Evolutionary conservation across 1,139 yeast genomes (phyloP).

Genomic region (Zhuliangozyma blackwelliae): DNA sequence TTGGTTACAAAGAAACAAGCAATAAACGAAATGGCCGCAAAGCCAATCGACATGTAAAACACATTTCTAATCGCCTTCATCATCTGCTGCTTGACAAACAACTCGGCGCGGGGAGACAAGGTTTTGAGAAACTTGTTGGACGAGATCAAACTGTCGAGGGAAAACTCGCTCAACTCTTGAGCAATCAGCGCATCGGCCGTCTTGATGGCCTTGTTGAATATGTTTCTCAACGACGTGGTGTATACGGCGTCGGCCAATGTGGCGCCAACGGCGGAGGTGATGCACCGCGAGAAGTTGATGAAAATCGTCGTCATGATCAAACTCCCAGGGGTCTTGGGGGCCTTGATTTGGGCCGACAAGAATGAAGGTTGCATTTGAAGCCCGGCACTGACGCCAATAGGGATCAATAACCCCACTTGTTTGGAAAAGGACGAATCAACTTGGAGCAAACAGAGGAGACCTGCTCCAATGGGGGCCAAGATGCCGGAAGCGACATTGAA

Average conservation of each 20-base stretch:
- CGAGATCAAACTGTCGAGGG: constrained; percentile 13
- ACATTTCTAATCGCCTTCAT: constrained; percentile 30
- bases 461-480: constrained; percentile 31
- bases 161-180: constrained; percentile 15
- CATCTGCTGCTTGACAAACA: constrained; percentile 24
- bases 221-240: constrained; percentile 23
- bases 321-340: constrained; percentile 36
- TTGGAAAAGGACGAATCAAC: constrained; percentile 23
- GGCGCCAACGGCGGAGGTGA: constrained; percentile 28
- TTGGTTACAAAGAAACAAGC: constrained; percentile 23
- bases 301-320: constrained; percentile 34
- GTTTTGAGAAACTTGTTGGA: constrained; percentile 16
- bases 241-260: constrained; percentile 33
- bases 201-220: constrained; percentile 13
- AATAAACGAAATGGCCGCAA: constrained; percentile 19
- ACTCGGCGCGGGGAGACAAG: constrained; percentile 22
- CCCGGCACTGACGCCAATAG: constrained; percentile 29
- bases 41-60: constrained; percentile 29
- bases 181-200: constrained; percentile 13
- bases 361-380: constrained; percentile 26
- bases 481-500: constrained; percentile 22
- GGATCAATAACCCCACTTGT: constrained; percentile 34
- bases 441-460: constrained; percentile 26
- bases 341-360: constrained; percentile 28
- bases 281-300: constrained; percentile 26